Conservation (phyloP, 1,284 basidiomycete genomes). For the Heterobasidion irregulare region DNA sequence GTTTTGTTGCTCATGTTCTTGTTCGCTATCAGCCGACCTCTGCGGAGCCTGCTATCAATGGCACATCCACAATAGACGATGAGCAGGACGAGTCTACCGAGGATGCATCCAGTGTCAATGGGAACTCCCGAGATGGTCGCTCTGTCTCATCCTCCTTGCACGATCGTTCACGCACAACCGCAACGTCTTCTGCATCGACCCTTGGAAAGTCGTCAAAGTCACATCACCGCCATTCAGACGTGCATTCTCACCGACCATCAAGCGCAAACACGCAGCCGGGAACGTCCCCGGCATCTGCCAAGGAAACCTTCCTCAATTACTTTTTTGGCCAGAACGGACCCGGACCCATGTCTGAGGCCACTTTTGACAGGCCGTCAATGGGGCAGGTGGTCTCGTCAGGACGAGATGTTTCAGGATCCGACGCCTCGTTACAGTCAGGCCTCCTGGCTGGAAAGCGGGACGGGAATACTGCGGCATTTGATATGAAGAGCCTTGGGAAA, state of each 20-base stretch:
- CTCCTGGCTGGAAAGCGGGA: conserved; percentile 66
- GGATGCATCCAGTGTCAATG: conserved; percentile 39
- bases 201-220: conserved; percentile 30
- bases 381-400: conserved; percentile 26
- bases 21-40: conserved; percentile 38
- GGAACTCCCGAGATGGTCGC: conserved; percentile 51
- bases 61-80: conserved; percentile 38
- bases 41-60: conserved; percentile 41
- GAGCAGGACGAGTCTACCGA: conserved; percentile 53
- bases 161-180: conserved; percentile 31
- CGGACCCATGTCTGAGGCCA: conserved; percentile 49
- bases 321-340: conserved; percentile 87
- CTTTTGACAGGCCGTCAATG: conserved; percentile 26
- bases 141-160: conserved; percentile 77
- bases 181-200: conserved; percentile 13
- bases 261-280: conserved; percentile 22
- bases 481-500: conserved; percentile 98
- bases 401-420: conserved; percentile 48
- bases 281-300: conserved; percentile 36
- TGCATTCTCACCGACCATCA: conserved; percentile 24
- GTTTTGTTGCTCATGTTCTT: conserved; percentile 12
- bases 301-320: conserved; percentile 91
- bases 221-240: conserved; percentile 21
- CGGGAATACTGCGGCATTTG: conserved; percentile 81
- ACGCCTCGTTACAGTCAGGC: conserved; percentile 42